Percentiles rank a stretch among this genome's conserved stretches.
Evolutionary conservation across 805 yeast species (phyloP).

Genomic region (Hanseniaspora meyeri): DNA sequence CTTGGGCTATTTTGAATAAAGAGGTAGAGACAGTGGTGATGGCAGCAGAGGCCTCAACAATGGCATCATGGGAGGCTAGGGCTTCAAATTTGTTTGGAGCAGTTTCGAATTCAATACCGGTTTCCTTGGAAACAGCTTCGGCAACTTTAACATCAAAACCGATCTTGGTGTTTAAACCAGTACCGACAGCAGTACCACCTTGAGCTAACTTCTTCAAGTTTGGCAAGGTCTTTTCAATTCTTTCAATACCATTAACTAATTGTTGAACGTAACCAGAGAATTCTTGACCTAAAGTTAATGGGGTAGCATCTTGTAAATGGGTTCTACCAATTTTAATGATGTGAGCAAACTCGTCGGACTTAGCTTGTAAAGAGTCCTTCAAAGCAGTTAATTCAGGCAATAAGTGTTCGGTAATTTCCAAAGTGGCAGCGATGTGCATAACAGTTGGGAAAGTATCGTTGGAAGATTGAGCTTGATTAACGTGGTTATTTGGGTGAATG

Average conservation of each 20-base stretch:
- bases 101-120: slow-evolving; percentile 79
- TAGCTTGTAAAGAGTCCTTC: slow-evolving; percentile 63
- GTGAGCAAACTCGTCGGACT: slow-evolving; percentile 69
- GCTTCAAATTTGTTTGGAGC: slow-evolving; percentile 99
- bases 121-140: slow-evolving; percentile 66
- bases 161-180: slow-evolving; percentile 87
- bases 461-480: slow-evolving; percentile 96
- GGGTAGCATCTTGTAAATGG: slow-evolving; percentile 97
- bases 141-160: slow-evolving; percentile 88
- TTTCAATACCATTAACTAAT: slow-evolving; percentile 74
- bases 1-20: slow-evolving; percentile 91
- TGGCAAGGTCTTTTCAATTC: slow-evolving; percentile 68
- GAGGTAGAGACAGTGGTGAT: slow-evolving; percentile 90
- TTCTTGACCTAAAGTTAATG: slow-evolving; percentile 95
- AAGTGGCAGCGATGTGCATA: slow-evolving; percentile 97
- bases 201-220: slow-evolving; percentile 78
- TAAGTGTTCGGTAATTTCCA: slow-evolving; percentile 63
- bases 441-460: slow-evolving; percentile 99
- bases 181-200: slow-evolving; percentile 99
- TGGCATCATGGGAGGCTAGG: slow-evolving; percentile 95
- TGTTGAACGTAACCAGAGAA: slow-evolving; percentile 94
- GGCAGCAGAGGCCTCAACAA: slow-evolving; percentile 96
- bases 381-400: slow-evolving; percentile 69
- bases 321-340: slow-evolving; percentile 98
- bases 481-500: slow-evolving; percentile 97